phyloP scores from a whole-genome alignment of 31 red algal genomes.

The Porphyra umbilicalis region DNA sequence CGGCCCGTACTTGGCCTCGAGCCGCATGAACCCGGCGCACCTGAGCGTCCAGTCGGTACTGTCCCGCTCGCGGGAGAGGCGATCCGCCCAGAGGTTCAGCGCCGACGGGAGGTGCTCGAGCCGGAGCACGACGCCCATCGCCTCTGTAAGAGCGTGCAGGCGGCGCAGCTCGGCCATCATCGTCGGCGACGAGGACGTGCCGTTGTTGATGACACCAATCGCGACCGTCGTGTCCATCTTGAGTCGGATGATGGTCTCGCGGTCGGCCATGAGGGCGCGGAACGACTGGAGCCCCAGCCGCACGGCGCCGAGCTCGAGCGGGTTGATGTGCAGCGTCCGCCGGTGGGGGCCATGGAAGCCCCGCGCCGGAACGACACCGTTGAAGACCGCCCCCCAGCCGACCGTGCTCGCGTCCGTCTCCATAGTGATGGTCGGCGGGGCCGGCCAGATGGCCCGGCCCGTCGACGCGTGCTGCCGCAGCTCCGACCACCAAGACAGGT shows the following conservation, averaged over 20 bases:
- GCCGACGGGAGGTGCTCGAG: neutral
- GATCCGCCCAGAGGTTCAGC: constrained; percentile 26
- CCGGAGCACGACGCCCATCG: constrained; percentile 5
- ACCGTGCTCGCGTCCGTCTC: neutral
- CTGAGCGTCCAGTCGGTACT: neutral
- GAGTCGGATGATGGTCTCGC: neutral
- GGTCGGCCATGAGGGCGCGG: neutral
- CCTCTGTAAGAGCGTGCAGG: neutral
- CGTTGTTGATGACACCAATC: constrained; percentile 3
- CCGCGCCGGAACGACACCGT: neutral
- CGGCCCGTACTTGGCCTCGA: neutral
- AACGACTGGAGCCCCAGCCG: neutral
- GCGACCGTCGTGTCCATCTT: neutral
- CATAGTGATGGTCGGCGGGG: neutral
- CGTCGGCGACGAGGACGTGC: constrained; percentile 1
- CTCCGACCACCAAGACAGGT: neutral
- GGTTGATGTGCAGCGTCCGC: neutral
- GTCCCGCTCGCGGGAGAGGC: constrained; percentile 4
- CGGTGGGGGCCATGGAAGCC: neutral
- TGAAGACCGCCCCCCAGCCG: neutral
- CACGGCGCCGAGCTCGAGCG: neutral
- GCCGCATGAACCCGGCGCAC: neutral
- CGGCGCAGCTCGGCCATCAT: constrained; percentile 22
- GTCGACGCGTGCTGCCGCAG: neutral
- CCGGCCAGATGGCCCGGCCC: neutral